These are phyloP conservation scores for Dacryopinax primogenitus DNA, from an alignment of 768 basidiomycete genomes.

Conservation along the genomic window DNA sequence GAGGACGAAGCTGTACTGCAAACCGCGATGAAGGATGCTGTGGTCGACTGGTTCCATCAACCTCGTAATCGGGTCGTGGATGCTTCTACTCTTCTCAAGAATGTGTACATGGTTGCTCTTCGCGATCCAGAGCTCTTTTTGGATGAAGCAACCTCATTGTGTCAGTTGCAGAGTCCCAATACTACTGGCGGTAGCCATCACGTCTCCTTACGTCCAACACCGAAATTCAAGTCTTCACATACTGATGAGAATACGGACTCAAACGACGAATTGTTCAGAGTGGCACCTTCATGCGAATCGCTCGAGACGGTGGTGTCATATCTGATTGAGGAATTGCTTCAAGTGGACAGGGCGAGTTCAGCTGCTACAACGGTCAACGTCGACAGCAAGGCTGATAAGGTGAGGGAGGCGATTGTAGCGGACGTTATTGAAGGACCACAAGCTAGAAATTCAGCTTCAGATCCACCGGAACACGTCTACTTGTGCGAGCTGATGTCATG, in stretches of 20 bases:
- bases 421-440: not conserved
- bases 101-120: slow-evolving; percentile 63
- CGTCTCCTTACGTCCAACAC: slow-evolving; percentile 40
- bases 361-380: slow-evolving; percentile 20
- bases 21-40: slow-evolving; percentile 65
- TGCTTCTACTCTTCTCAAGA: slow-evolving; percentile 56
- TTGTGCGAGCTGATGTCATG: slow-evolving; percentile 20
- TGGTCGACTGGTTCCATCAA: slow-evolving; percentile 67
- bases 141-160: slow-evolving; percentile 53
- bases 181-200: slow-evolving; percentile 38
- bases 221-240: slow-evolving; percentile 27
- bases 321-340: slow-evolving; percentile 58
- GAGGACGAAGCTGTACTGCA: slow-evolving; percentile 59
- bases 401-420: slow-evolving; percentile 10
- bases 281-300: slow-evolving; percentile 37
- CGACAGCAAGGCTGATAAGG: not conserved
- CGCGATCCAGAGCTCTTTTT: slow-evolving; percentile 71
- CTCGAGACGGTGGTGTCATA: slow-evolving; percentile 37
- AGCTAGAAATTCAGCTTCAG: not conserved
- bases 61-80: slow-evolving; percentile 51
- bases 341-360: slow-evolving; percentile 35
- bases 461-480: slow-evolving; percentile 15
- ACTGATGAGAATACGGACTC: slow-evolving; percentile 13
- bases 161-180: slow-evolving; percentile 58
- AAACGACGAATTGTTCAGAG: slow-evolving; percentile 22